phyloP scores from a whole-genome alignment of 805 yeast genomes.

The Lachancea fermentati region DNA sequence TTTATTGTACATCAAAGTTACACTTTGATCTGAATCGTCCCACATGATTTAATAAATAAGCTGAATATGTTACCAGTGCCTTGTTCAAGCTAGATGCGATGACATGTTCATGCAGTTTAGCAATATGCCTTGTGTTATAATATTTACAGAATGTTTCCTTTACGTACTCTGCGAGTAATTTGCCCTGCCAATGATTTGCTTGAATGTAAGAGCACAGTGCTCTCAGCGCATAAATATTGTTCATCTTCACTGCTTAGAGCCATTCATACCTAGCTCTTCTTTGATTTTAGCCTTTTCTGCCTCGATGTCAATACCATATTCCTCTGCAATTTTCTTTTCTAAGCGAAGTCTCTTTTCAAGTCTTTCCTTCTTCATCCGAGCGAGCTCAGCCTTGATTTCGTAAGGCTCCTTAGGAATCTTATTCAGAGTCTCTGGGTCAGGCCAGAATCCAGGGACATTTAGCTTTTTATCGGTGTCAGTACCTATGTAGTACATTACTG shows the following conservation, averaged over 20 bases:
- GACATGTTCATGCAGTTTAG: no score
- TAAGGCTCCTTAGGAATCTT: conserved; percentile 90
- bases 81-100: no score
- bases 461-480: conserved; percentile 82
- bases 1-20: no score
- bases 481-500: conserved; percentile 92
- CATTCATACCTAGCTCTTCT: conserved; percentile 16
- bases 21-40: no score
- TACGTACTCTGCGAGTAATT: no score
- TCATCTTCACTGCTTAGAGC: conserved; percentile 3
- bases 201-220: no score
- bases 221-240: no score
- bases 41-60: no score
- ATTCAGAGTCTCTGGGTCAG: conserved; percentile 87
- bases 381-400: conserved; percentile 86
- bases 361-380: conserved; percentile 75
- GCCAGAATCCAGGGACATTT: conserved; percentile 94
- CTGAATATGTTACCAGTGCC: no score
- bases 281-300: conserved; percentile 37
- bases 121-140: no score
- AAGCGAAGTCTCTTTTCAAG: conserved; percentile 65
- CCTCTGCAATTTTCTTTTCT: conserved; percentile 62
- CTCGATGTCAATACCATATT: conserved; percentile 56
- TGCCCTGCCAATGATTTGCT: no score
- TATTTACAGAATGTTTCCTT: no score